Evolutionary conservation across 1,284 basidiomycete species (phyloP), one percentile per base, ranked within the genome.

Genomic region (Earliella scabrosa): DNA sequence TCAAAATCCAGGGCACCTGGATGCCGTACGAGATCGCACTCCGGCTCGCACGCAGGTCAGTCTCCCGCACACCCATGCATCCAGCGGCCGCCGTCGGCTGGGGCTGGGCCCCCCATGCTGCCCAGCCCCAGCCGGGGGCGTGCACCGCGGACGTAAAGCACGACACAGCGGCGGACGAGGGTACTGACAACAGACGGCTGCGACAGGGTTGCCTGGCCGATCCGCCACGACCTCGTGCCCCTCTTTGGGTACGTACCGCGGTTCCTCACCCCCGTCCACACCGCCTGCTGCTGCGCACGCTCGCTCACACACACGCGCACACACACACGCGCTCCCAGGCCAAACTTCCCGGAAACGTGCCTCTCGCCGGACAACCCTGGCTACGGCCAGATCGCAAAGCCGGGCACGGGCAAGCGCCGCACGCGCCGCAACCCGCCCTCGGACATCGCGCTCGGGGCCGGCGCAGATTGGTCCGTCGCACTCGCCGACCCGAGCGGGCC

Each of bases 1-100:
- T 93, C 55, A 93, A 93, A 75, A 93, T 93, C 48, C 91, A 93
- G 68, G 91, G 90, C 46, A 93, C 90, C 38, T 93, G 91, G 90
- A 92, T 93, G 88, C 91, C 90, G 24, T 93, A 90, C 71, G 90
- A 93, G 85, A 85, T 89, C 54, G 90, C 90, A 11, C 78, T 91
- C 51, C 81, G 84, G 56, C 75, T 93, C 38, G 87, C 91, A 58
- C 82, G 90, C 68, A 82, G 90, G 89, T 92, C 63, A 54, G 82
- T 51, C n/a, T n/a, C n/a, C n/a, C n/a, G n/a, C n/a, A n/a, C n/a
- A n/a, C n/a, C n/a, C n/a, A n/a, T n/a, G n/a, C n/a, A n/a, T n/a
- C n/a, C n/a, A n/a, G n/a, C n/a, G n/a, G n/a, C n/a, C n/a, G n/a
- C n/a, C n/a, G n/a, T n/a, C n/a, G n/a, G n/a, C n/a, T n/a, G n/a